phyloP scores from a whole-genome alignment of 148 eudicot genomes.

The Spergularia marina region DNA sequence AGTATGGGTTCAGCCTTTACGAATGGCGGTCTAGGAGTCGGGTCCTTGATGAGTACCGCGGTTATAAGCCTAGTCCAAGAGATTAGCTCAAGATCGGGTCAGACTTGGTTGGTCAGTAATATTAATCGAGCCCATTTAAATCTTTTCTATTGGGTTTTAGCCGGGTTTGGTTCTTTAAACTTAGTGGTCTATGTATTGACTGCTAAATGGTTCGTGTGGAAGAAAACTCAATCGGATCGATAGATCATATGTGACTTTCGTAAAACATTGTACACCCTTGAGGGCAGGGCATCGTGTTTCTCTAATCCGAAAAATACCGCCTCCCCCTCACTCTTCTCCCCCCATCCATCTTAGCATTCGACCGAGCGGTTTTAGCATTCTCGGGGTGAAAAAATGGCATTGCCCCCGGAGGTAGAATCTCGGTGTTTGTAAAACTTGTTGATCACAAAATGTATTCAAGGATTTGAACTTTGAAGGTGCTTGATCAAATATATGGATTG shows the following conservation, averaged over 20 bases:
- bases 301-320: too few relatives aligned
- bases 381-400: too few relatives aligned
- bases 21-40: constrained; percentile 48
- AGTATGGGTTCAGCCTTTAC: constrained; percentile 70
- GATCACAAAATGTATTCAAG: too few relatives aligned
- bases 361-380: too few relatives aligned
- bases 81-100: constrained; percentile 32
- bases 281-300: too few relatives aligned
- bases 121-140: constrained; percentile 52
- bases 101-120: constrained; percentile 47
- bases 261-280: too few relatives aligned
- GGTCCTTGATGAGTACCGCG: constrained; percentile 50
- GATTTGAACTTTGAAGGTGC: too few relatives aligned
- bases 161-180: constrained; percentile 44
- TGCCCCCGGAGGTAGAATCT: too few relatives aligned
- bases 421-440: too few relatives aligned
- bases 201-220: constrained; percentile 49
- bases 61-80: constrained; percentile 47
- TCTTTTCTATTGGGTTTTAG: constrained; percentile 59
- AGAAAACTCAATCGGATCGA: constrained; percentile 29
- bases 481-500: too few relatives aligned
- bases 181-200: constrained; percentile 36
- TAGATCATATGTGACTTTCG: not conserved
- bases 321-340: too few relatives aligned
- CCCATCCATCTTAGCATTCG: too few relatives aligned